Base-by-base conservation (phyloP, 2,329 filamentous ascomycete species). In the Zymoseptoria ardabiliae region DNA sequence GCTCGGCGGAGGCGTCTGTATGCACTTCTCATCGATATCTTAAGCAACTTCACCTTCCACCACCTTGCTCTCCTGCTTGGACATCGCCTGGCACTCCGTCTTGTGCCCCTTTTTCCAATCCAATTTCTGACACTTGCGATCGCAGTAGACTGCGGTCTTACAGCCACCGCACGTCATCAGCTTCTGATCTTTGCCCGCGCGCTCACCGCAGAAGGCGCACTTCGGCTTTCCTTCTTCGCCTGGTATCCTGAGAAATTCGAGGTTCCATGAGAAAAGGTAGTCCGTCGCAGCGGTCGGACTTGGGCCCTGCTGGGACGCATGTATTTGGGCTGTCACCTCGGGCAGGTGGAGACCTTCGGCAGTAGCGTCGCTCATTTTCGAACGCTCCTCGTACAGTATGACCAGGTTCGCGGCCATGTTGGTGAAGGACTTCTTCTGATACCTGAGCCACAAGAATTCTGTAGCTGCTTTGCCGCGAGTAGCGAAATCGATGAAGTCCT, bases 101-200 rank as follows among this genome's bases (percentile, higher is more conserved):
- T 58, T 58, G 35, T 58, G 56, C 50, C 19, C 35, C 17, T 41
- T 50, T 6, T 41, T 54, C 53, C 57, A 58, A 30, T 51, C 20
- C 30, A 51, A 17, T 22, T 55, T 55, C 30, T 58, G 56, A 20
- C 50, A 58, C 50, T 54, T 41, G 9, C 19, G 23, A 30, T 53
- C 45, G 48, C 57, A 58, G 52, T 58, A 58, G 11, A 22, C 22
- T 6, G 17, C 22, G 23, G 55, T 2, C 20, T 45, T 51, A 49
- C 57, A 55, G 6, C 41, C 41, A 17, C 57, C 52, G 25, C 57
- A 58, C 17, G 41, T 17, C 35, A 53, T 48, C 48, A 58, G 57
- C 23, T 54, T 23, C 52, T 20, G 20, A 6, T 50, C 57, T 41
- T 41, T 41, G 35, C 35, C 17, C 35, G 35, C 10, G 13, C 17